phyloP scores from a whole-genome alignment of 305 asterid genomes.

The Fraxinus nigra region DNA sequence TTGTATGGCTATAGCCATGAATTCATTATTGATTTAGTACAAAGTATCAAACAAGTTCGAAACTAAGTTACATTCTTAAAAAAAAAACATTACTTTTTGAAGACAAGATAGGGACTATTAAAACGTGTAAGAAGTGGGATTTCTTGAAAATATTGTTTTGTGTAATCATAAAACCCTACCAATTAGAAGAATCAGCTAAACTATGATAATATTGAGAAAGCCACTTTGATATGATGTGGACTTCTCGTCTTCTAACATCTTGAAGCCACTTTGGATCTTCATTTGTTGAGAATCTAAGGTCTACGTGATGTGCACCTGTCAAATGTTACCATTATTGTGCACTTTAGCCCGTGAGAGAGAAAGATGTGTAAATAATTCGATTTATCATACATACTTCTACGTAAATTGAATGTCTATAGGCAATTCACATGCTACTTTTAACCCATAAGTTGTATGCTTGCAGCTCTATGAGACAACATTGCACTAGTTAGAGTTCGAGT shows the following conservation, averaged over 20 bases:
- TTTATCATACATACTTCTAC: not conserved
- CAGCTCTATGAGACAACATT: not conserved
- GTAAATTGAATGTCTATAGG: not conserved
- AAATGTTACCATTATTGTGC: not conserved
- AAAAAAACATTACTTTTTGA: not conserved
- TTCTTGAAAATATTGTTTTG: not conserved
- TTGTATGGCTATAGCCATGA: not conserved
- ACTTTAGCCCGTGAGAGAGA: not conserved
- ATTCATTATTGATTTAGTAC: not conserved
- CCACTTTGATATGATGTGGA: conserved; percentile 57
- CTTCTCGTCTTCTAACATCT: conserved; percentile 56
- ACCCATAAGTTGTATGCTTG: not conserved
- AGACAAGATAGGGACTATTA: not conserved
- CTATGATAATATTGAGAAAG: conserved; percentile 51
- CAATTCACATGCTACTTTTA: not conserved
- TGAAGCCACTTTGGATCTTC: conserved; percentile 84
- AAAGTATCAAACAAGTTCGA: not conserved
- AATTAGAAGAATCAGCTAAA: conserved; percentile 22
- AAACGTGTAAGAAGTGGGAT: not conserved
- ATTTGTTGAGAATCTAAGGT: conserved; percentile 70
- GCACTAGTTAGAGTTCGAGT: not conserved
- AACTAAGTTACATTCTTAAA: not conserved
- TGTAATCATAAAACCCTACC: not conserved
- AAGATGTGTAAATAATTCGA: not conserved
- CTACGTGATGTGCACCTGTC: conserved; percentile 90